Percentiles rank a stretch among this genome's conserved stretches.
Conservation (phyloP, 73 alveolate genomes). For the Paramecium primaurelia region DNA sequence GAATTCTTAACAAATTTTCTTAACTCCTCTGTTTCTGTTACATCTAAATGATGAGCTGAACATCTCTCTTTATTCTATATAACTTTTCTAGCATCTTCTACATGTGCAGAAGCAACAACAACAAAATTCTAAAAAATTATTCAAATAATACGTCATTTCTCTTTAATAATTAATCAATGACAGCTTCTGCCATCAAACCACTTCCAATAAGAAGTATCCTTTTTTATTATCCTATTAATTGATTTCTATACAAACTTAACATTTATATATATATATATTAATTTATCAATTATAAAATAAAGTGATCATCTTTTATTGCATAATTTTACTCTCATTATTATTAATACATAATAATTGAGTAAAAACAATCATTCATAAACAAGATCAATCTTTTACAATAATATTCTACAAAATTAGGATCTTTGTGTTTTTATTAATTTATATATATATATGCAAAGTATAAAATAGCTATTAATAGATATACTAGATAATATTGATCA, state of each 20-base stretch:
- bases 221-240: background rate
- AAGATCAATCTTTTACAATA: background rate
- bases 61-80: slow-evolving; percentile 62
- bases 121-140: slow-evolving; percentile 42
- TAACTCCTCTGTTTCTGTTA: slow-evolving; percentile 59
- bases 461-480: background rate
- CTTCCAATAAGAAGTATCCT: slow-evolving; percentile 64
- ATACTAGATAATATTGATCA: background rate
- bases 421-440: background rate
- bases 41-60: slow-evolving; percentile 70
- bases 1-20: slow-evolving; percentile 61
- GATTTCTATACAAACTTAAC: background rate
- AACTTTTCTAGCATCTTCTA: slow-evolving; percentile 70
- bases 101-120: slow-evolving; percentile 74
- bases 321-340: background rate
- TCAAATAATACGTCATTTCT: slow-evolving; percentile 56
- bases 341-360: background rate
- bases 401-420: background rate
- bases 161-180: slow-evolving; percentile 71
- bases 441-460: background rate
- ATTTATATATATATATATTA: background rate
- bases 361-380: background rate
- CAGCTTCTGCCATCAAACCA: slow-evolving; percentile 81
- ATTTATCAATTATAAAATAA: background rate
- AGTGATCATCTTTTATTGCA: background rate